Base-by-base conservation (phyloP, 2,329 filamentous ascomycete genomes). In the Aspergillus costaricaensis region DNA sequence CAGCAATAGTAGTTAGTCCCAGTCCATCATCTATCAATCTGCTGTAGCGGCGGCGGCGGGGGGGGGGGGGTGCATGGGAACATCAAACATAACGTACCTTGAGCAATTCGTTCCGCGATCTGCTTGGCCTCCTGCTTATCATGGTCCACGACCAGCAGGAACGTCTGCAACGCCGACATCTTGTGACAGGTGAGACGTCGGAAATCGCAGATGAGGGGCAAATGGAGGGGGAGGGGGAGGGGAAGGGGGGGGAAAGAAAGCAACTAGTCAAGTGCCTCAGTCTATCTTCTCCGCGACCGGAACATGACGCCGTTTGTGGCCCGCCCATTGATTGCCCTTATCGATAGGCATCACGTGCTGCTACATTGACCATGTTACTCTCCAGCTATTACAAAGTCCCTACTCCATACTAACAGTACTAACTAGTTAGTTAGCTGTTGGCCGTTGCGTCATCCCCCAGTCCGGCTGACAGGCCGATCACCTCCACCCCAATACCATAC, bases 91-190 rank as follows among this genome's bases (percentile, higher is more conserved):
- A 55, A 21, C 39, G 15, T 73, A 81, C 80, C 78, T 67, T 79
- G 72, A 32, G 81, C 79, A 60, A 78, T 76, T 53, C 71, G 66
- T 58, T 74, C 71, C 21, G 80, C 80, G 65, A 82, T 80, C 56
- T 73, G 67, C 57, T 74, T 73, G 38, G 81, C 80, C 67, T 79
- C 79, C 55, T 76, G 71, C 64, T 77, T 80, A 65, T 81, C 75
- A 59, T 77, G 76, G 62, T 82, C 79, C 38, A 80, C 75, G 50
- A 77, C 75, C 67, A 83, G 73, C 71, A 83, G 72, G 65, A 81
- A 83, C 23, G 75, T 76, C 73, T 80, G 79, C 64, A 81, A 68
- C 63, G 79, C 80, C 60, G 79, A 81, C 77, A 81, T 81, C 59
- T 68, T 79, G 62, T 58, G 38, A n/a, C 41, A 39, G n/a, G 14